Conservation (phyloP, 2,329 filamentous ascomycete genomes). For the Xylariaceae sp. region DNA sequence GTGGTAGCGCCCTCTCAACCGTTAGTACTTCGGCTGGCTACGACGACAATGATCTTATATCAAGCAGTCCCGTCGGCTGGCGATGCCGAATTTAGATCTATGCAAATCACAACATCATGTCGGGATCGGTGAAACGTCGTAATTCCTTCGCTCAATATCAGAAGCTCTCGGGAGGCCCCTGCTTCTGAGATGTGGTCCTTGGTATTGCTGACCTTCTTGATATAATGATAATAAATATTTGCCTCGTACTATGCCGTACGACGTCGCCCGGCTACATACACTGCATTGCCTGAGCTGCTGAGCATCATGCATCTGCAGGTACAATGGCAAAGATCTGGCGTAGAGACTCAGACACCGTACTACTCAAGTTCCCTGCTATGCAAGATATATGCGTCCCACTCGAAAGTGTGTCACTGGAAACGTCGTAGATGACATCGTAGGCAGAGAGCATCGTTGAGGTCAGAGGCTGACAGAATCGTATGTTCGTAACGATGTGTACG, state of each 20-base stretch:
- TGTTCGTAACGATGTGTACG: background rate
- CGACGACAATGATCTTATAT: background rate
- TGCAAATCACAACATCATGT: background rate
- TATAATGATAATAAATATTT: conserved; percentile 9
- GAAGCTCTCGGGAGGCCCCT: background rate
- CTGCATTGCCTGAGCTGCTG: background rate
- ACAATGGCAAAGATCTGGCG: conserved; percentile 14
- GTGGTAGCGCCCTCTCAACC: background rate
- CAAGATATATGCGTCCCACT: background rate
- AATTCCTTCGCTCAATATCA: background rate
- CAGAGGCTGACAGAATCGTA: background rate
- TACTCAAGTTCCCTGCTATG: background rate
- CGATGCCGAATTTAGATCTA: conserved; percentile 2
- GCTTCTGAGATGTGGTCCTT: background rate
- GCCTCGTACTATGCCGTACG: conserved; percentile 21
- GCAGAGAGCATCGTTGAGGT: background rate
- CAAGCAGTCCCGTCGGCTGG: background rate
- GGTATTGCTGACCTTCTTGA: conserved; percentile 9
- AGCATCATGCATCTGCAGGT: conserved; percentile 21
- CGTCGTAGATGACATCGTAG: background rate
- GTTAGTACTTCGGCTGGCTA: background rate
- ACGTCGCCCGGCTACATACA: conserved; percentile 21
- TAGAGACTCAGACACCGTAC: conserved; percentile 4
- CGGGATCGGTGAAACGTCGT: conserved; percentile 14
- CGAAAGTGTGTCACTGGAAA: background rate